Percentiles rank a stretch among this genome's conserved stretches.
These are phyloP conservation scores for Aspergillus versicolor DNA, from an alignment of 2,329 filamentous ascomycete species.

Conservation along the genomic window DNA sequence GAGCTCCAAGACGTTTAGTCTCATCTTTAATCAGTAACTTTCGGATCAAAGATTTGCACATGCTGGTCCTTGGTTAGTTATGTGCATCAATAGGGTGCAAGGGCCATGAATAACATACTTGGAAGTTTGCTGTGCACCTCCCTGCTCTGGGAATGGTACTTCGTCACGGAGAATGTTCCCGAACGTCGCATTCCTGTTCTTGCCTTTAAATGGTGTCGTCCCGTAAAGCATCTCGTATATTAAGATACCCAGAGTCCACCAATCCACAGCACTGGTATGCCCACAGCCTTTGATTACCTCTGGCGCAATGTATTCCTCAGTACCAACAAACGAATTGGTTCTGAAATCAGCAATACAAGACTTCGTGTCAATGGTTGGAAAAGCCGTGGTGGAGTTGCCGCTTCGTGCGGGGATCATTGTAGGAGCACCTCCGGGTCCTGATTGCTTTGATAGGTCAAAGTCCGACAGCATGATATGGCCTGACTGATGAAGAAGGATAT, in stretches of 20 bases:
- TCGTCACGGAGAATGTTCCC: constrained; percentile 96
- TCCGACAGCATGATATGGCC: constrained; percentile 99
- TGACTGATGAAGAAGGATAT: constrained; percentile 97
- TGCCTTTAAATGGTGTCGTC: constrained; percentile 98
- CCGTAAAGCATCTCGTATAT: constrained; percentile 99
- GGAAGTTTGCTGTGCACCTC: constrained; percentile 78
- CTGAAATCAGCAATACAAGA: constrained; percentile 98
- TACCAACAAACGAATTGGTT: constrained; percentile 97
- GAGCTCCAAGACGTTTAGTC: constrained; percentile 84
- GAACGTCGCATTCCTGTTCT: constrained; percentile 97
- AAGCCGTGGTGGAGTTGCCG: constrained; percentile 77
- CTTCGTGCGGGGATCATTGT: constrained; percentile 96
- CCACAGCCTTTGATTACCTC: constrained; percentile 99
- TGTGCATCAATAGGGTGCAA: neutral
- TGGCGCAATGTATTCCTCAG: constrained; percentile 97
- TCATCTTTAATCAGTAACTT: constrained; percentile 99
- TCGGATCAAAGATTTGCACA: constrained; percentile 94
- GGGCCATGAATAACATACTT: constrained; percentile 65
- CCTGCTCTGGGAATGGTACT: constrained; percentile 90
- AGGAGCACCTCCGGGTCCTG: constrained; percentile 88
- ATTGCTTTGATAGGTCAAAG: constrained; percentile 98
- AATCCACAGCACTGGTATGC: constrained; percentile 97
- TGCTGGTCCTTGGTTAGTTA: constrained; percentile 52
- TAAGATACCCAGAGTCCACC: constrained; percentile 97
- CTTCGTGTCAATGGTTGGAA: constrained; percentile 97